Percentiles rank a stretch among this genome's conserved stretches.
Evolutionary conservation across 306 rosid species (phyloP).

Genomic region (Clitoria ternatea): DNA sequence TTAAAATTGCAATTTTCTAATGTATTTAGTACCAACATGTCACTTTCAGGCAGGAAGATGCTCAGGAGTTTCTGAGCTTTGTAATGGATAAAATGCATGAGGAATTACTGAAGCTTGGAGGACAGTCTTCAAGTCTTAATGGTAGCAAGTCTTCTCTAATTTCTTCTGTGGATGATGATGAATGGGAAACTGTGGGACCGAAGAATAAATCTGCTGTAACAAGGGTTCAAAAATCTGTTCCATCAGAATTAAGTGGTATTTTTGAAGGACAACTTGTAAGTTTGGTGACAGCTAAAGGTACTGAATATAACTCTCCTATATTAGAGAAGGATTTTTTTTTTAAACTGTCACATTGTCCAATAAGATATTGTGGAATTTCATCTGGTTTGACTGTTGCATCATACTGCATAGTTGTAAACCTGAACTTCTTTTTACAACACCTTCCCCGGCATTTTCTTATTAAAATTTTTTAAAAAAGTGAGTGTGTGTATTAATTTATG

Average conservation of each 20-base stretch:
- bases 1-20: not conserved
- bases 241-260: constrained; percentile 74
- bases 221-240: constrained; percentile 80
- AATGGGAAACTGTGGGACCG: constrained; percentile 96
- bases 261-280: constrained; percentile 87
- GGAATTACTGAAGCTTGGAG: constrained; percentile 79
- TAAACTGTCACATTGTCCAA: not conserved
- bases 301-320: not conserved
- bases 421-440: not conserved
- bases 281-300: constrained; percentile 81
- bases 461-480: not conserved
- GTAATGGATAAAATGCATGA: constrained; percentile 90
- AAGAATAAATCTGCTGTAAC: constrained; percentile 95
- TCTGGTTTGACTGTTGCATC: not conserved
- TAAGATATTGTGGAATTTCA: not conserved
- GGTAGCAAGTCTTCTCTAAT: constrained; percentile 62
- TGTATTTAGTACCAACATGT: constrained; percentile 3
- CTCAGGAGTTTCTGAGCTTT: constrained; percentile 95
- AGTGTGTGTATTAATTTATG: not conserved
- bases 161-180: constrained; percentile 85
- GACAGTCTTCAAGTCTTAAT: constrained; percentile 44
- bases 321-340: not conserved
- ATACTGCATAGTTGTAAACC: not conserved
- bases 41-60: constrained; percentile 89
- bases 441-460: not conserved